Percentiles rank a stretch among this genome's conserved stretches.
phyloP scores from a whole-genome alignment of 495 filamentous ascomycete species.

The Penicillium argentinense region DNA sequence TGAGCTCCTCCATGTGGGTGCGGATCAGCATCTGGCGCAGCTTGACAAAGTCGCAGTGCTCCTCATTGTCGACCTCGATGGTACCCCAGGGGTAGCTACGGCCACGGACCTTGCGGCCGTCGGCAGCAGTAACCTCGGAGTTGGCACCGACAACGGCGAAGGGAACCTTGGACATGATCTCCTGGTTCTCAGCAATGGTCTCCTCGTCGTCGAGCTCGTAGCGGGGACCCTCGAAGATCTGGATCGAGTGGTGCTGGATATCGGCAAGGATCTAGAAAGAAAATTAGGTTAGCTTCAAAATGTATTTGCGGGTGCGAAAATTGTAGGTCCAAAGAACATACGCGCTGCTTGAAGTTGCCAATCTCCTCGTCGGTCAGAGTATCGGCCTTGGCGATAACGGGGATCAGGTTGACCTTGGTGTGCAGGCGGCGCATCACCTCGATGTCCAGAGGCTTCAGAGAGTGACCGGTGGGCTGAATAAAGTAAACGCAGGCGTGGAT shows the following conservation, averaged over 20 bases:
- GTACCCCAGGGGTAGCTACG: slow-evolving; percentile 98
- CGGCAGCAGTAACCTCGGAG: slow-evolving; percentile 81
- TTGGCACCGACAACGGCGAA: slow-evolving; percentile 98
- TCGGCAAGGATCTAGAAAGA: slow-evolving; percentile 85
- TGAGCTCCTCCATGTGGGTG: slow-evolving; percentile 99
- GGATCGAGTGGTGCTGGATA: slow-evolving; percentile 92
- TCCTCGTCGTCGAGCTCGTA: slow-evolving; percentile 99
- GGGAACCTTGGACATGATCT: slow-evolving; percentile 99
- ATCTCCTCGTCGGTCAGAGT: slow-evolving; percentile 98
- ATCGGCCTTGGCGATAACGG: slow-evolving; percentile 97
- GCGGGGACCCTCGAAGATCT: slow-evolving; percentile 97
- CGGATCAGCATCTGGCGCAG: slow-evolving; percentile 99
- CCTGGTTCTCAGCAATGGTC: slow-evolving; percentile 98
- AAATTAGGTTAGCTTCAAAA: neutral
- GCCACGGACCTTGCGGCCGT: slow-evolving; percentile 94
- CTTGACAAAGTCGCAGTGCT: slow-evolving; percentile 99
- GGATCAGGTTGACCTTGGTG: slow-evolving; percentile 99
- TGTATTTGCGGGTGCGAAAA: neutral
- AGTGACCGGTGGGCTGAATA: slow-evolving; percentile 98
- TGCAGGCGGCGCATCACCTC: slow-evolving; percentile 98
- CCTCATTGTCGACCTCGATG: slow-evolving; percentile 99
- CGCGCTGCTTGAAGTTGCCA: slow-evolving; percentile 86
- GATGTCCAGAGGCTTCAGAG: slow-evolving; percentile 98
- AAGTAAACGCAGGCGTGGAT: slow-evolving; percentile 99
- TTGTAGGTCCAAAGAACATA: slow-evolving; percentile 52